phyloP scores from a whole-genome alignment of 805 yeast genomes.

The Starmerella geochares region DNA sequence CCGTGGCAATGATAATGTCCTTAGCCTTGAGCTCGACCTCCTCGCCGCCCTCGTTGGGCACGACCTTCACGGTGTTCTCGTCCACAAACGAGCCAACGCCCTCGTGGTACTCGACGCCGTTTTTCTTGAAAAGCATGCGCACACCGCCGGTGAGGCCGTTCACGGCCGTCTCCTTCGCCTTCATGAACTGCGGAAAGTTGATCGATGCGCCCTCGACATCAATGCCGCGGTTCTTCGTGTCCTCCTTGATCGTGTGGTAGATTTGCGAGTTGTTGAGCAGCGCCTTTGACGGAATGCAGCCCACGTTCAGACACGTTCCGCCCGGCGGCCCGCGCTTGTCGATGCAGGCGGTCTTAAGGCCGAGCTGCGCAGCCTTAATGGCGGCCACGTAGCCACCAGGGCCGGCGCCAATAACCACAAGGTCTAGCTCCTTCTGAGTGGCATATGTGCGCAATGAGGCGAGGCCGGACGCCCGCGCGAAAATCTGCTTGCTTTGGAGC shows the following conservation, averaged over 20 bases:
- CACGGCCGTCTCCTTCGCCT: constrained; percentile 86
- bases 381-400: constrained; percentile 99
- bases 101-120: constrained; percentile 87
- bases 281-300: constrained; percentile 98
- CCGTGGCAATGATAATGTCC: constrained; percentile 91
- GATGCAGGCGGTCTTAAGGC: constrained; percentile 87
- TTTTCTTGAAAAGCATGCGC: constrained; percentile 89
- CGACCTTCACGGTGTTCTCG: constrained; percentile 67
- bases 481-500: constrained; percentile 13
- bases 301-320: constrained; percentile 97
- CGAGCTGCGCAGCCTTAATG: constrained; percentile 95
- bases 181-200: constrained; percentile 71
- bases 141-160: constrained; percentile 85
- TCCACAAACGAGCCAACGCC: constrained; percentile 83
- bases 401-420: constrained; percentile 96
- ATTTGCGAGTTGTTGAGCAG: constrained; percentile 87
- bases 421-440: constrained; percentile 55
- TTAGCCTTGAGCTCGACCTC: constrained; percentile 66
- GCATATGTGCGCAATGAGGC: constrained; percentile 19
- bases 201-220: constrained; percentile 63
- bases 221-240: constrained; percentile 80
- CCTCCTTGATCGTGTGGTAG: constrained; percentile 79
- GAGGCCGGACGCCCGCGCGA: constrained; percentile 11
- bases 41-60: constrained; percentile 77
- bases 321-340: constrained; percentile 95